These are phyloP conservation scores for Clavariopsis aquatica DNA, from an alignment of 495 filamentous ascomycete species.

Conservation along the genomic window DNA sequence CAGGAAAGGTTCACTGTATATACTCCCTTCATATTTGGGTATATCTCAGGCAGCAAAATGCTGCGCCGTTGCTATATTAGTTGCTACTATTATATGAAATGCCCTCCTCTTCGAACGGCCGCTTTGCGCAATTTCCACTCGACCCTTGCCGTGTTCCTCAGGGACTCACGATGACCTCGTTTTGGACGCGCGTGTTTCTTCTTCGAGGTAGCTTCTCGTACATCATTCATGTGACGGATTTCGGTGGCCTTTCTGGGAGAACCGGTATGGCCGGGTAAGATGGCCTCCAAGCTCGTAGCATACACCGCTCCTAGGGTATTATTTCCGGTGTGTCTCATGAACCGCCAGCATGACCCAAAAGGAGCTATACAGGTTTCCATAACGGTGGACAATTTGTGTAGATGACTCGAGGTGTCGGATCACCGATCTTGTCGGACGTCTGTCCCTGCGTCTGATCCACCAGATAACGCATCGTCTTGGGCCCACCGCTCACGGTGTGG, in stretches of 20 bases:
- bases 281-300: neutral
- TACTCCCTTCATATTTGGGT: neutral
- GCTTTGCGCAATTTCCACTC: slow-evolving; percentile 9
- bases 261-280: slow-evolving; percentile 18
- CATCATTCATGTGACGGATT: slow-evolving; percentile 3
- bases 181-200: neutral
- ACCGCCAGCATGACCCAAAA: neutral
- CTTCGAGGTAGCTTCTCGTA: neutral
- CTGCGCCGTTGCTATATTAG: neutral
- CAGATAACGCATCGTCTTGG: slow-evolving; percentile 1
- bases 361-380: neutral
- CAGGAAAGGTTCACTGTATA: neutral
- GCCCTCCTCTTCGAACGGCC: neutral
- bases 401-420: neutral
- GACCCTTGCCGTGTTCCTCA: neutral
- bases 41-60: neutral
- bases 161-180: neutral
- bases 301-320: slow-evolving; percentile 4
- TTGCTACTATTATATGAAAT: neutral
- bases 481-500: neutral
- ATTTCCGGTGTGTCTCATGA: neutral
- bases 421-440: slow-evolving; percentile 1
- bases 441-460: slow-evolving; percentile 9
- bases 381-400: neutral
- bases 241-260: neutral